Percentiles rank a stretch among this genome's conserved stretches.
Conservation (phyloP, 2,329 filamentous ascomycete species). For the Cadophora malorum region DNA sequence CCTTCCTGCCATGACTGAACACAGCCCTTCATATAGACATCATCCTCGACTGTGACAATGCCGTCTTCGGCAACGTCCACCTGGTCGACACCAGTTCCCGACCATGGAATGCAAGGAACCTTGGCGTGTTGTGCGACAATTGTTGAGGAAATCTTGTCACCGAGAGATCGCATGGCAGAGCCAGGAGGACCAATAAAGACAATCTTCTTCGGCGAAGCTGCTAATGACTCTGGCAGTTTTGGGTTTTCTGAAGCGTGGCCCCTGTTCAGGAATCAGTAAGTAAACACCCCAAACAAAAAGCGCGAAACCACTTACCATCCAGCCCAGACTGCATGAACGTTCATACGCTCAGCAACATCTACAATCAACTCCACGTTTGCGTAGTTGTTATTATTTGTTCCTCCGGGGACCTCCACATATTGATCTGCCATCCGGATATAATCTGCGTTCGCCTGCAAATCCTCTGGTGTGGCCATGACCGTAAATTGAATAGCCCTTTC, state of each 20-base stretch:
- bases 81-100: conserved; percentile 85
- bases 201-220: conserved; percentile 96
- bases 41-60: conserved; percentile 89
- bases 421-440: conserved; percentile 99
- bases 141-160: conserved; percentile 99
- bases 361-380: conserved; percentile 99
- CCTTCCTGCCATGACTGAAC: conserved; percentile 90
- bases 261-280: conserved; percentile 55
- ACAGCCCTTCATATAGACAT: conserved; percentile 88
- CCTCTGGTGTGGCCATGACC: conserved; percentile 98
- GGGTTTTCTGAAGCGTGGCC: conserved; percentile 99
- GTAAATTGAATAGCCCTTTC: conserved; percentile 99
- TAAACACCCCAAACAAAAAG: not conserved
- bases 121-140: conserved; percentile 97
- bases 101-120: conserved; percentile 99
- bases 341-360: conserved; percentile 97
- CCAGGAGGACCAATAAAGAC: conserved; percentile 98
- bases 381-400: conserved; percentile 99
- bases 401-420: conserved; percentile 98
- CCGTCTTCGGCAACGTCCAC: conserved; percentile 80
- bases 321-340: conserved; percentile 98
- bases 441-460: conserved; percentile 96
- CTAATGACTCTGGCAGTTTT: conserved; percentile 93
- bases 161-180: conserved; percentile 97
- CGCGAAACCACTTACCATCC: conserved; percentile 74